phyloP scores from a whole-genome alignment of 345 rosid species.

The Melastoma malabathricum region DNA sequence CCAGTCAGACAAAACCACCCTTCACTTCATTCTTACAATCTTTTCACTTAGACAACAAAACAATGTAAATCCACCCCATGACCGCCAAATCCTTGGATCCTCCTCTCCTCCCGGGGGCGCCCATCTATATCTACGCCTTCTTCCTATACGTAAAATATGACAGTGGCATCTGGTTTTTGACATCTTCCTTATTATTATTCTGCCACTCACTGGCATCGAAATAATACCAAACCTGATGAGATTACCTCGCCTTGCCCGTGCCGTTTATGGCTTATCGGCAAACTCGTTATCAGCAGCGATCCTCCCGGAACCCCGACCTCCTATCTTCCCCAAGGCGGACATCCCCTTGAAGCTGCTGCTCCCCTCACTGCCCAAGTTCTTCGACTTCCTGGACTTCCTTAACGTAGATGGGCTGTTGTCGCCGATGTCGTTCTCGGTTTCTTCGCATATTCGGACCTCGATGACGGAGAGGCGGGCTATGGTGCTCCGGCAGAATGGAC shows the following conservation, averaged over 20 bases:
- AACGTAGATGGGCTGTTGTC: conserved; percentile 49
- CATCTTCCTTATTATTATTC: too few relatives aligned
- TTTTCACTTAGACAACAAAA: conserved; percentile 2
- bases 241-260: too few relatives aligned
- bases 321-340: conserved; percentile 49
- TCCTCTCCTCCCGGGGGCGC: too few relatives aligned
- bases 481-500: conserved; percentile 93
- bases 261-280: conserved; percentile 37
- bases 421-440: conserved; percentile 30
- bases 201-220: too few relatives aligned
- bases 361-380: conserved; percentile 57
- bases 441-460: conserved; percentile 32
- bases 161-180: too few relatives aligned
- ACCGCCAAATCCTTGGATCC: too few relatives aligned
- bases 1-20: not conserved
- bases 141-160: too few relatives aligned
- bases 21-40: conserved; percentile 2
- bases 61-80: not conserved
- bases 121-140: too few relatives aligned
- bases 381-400: conserved; percentile 51
- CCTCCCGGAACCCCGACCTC: conserved; percentile 64
- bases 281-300: conserved; percentile 47
- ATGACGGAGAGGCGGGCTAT: conserved; percentile 57
- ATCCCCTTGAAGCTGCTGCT: conserved; percentile 93
- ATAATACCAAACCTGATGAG: too few relatives aligned